Conservation (phyloP, 2,329 filamentous ascomycete species). For the Talaromyces verruculosus region DNA sequence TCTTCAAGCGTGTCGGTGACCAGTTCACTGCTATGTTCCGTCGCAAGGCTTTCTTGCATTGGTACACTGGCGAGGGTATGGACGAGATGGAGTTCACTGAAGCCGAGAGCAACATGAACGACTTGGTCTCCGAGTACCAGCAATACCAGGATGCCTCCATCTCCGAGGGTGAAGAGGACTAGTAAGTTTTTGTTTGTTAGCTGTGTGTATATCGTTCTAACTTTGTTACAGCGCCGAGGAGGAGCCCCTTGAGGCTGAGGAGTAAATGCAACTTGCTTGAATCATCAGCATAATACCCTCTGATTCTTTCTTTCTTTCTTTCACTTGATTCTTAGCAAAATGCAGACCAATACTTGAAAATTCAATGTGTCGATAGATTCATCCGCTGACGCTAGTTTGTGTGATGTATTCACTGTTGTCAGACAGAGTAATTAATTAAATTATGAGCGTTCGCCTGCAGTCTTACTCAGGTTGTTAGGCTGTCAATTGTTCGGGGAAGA, state of each 20-base stretch:
- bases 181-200: slow-evolving; percentile 46
- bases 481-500: too few species aligned
- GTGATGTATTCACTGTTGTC: slow-evolving; percentile 19
- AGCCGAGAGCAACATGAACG: slow-evolving; percentile 99
- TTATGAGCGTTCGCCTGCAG: not conserved
- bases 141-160: slow-evolving; percentile 99
- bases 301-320: slow-evolving; percentile 14
- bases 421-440: slow-evolving; percentile 16
- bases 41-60: slow-evolving; percentile 99
- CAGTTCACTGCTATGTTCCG: slow-evolving; percentile 99
- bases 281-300: slow-evolving; percentile 22
- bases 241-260: slow-evolving; percentile 68
- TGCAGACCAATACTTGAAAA: not conserved
- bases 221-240: slow-evolving; percentile 64
- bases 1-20: slow-evolving; percentile 99
- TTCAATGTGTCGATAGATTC: slow-evolving; percentile 14
- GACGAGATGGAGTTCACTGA: slow-evolving; percentile 99
- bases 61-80: slow-evolving; percentile 99
- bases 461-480: too few species aligned
- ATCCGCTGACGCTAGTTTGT: slow-evolving; percentile 5
- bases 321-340: not conserved
- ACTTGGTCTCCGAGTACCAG: slow-evolving; percentile 98
- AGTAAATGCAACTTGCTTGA: slow-evolving; percentile 50
- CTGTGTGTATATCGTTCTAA: slow-evolving; percentile 24
- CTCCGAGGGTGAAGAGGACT: slow-evolving; percentile 96